phyloP scores from a whole-genome alignment of 768 basidiomycete species.

The Tremella mesenterica region DNA sequence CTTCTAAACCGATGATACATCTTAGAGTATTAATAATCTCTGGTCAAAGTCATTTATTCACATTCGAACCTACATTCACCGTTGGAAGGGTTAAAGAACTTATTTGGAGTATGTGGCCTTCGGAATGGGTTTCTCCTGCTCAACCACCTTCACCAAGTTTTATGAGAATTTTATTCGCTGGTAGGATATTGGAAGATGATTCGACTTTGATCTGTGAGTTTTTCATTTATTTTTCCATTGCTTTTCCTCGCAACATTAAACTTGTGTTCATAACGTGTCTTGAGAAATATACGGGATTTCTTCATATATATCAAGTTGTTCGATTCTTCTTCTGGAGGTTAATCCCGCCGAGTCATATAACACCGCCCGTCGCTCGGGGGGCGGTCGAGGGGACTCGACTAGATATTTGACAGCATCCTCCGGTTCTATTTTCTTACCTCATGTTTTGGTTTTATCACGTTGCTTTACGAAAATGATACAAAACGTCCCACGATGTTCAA shows the following conservation, averaged over 20 bases:
- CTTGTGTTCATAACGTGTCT: too few species aligned
- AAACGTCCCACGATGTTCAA: not conserved
- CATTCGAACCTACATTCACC: constrained; percentile 39
- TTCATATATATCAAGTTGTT: too few species aligned
- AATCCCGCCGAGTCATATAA: too few species aligned
- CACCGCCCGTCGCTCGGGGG: too few species aligned
- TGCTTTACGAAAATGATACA: not conserved
- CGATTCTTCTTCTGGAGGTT: too few species aligned
- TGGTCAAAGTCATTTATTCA: constrained; percentile 38
- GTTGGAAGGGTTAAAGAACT: constrained; percentile 38
- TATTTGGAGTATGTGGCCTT: constrained; percentile 35
- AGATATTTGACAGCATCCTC: too few species aligned
- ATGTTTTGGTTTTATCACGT: too few species aligned
- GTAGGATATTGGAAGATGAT: constrained; percentile 37
- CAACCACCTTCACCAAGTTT: constrained; percentile 36
- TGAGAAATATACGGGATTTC: too few species aligned
- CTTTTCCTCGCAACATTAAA: not conserved
- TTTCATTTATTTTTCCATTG: not conserved
- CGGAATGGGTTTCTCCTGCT: constrained; percentile 27
- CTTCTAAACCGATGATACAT: constrained; percentile 10
- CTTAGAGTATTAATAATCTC: constrained; percentile 39
- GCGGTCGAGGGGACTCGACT: too few species aligned
- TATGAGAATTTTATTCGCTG: constrained; percentile 30
- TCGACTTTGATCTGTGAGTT: constrained; percentile 33
- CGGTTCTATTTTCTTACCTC: not conserved